These are phyloP conservation scores for Strobilomyces echinocephalus DNA, from an alignment of 768 basidiomycete genomes.

Conservation along the genomic window DNA sequence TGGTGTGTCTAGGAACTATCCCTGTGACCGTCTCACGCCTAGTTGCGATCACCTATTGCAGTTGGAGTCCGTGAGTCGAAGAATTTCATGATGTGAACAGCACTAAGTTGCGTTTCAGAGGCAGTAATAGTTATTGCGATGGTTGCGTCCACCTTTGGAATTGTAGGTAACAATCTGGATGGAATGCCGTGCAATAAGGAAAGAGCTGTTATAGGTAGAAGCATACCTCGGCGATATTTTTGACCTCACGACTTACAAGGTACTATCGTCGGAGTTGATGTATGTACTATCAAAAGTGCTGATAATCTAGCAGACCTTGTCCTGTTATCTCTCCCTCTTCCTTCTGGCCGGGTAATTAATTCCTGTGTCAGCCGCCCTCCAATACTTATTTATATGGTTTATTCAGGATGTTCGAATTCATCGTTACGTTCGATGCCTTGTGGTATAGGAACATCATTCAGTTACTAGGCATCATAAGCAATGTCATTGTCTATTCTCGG, in stretches of 20 bases:
- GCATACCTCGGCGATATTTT: conserved; percentile 23
- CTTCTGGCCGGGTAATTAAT: conserved; percentile 71
- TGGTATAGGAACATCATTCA: conserved; percentile 75
- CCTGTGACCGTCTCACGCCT: conserved; percentile 2
- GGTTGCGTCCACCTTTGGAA: conserved; percentile 65
- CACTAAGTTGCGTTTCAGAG: conserved; percentile 41
- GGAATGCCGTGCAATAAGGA: background rate
- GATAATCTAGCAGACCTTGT: conserved; percentile 51
- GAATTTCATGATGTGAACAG: background rate
- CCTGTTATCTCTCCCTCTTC: conserved; percentile 83
- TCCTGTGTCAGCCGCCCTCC: conserved; percentile 1
- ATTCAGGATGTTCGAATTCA: conserved; percentile 71
- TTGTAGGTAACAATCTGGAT: conserved; percentile 37
- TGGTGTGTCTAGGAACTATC: conserved; percentile 40
- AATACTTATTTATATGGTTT: background rate
- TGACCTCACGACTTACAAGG: conserved; percentile 45
- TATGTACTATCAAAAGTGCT: conserved; percentile 1
- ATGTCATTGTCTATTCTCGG: conserved; percentile 15
- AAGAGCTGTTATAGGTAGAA: conserved; percentile 41
- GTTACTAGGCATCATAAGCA: conserved; percentile 67
- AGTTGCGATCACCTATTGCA: conserved; percentile 22
- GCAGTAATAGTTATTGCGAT: conserved; percentile 69
- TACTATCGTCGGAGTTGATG: conserved; percentile 14
- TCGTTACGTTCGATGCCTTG: conserved; percentile 79
- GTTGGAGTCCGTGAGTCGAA: conserved; percentile 55